These are phyloP conservation scores for Backusella psychrophila DNA, from an alignment of 192 early-diverging fungal species.

Conservation along the genomic window DNA sequence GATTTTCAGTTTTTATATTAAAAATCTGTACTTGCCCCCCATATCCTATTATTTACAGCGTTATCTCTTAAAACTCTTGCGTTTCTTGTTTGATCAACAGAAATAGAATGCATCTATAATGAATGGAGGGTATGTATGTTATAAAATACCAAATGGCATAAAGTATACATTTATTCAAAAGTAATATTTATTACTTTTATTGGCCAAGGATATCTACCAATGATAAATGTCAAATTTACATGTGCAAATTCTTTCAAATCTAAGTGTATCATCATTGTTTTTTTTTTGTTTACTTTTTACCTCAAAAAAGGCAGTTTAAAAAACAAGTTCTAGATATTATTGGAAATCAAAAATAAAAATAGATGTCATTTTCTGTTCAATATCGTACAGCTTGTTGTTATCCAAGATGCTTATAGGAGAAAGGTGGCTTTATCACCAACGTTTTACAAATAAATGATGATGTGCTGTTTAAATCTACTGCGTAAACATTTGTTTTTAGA, in stretches of 20 bases:
- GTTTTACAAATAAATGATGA: neutral
- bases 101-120: neutral
- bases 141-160: neutral
- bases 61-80: neutral
- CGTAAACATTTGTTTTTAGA: neutral
- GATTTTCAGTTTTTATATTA: neutral
- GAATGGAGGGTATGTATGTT: neutral
- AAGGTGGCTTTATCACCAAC: neutral
- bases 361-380: neutral
- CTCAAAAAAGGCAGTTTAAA: neutral
- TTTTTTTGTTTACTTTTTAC: neutral
- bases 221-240: neutral
- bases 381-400: neutral
- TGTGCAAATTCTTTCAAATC: neutral
- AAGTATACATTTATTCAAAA: neutral
- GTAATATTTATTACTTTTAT: neutral
- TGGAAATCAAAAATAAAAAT: constrained; percentile 1
- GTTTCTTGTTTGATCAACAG: neutral
- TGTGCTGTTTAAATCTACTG: neutral
- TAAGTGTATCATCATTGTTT: neutral
- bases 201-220: neutral
- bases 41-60: neutral
- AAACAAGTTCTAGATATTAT: constrained; percentile 4
- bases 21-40: neutral
- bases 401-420: neutral